Base-by-base conservation (phyloP, 176 grass and related monocot genomes). In the Dendrocalamus sinicus region DNA sequence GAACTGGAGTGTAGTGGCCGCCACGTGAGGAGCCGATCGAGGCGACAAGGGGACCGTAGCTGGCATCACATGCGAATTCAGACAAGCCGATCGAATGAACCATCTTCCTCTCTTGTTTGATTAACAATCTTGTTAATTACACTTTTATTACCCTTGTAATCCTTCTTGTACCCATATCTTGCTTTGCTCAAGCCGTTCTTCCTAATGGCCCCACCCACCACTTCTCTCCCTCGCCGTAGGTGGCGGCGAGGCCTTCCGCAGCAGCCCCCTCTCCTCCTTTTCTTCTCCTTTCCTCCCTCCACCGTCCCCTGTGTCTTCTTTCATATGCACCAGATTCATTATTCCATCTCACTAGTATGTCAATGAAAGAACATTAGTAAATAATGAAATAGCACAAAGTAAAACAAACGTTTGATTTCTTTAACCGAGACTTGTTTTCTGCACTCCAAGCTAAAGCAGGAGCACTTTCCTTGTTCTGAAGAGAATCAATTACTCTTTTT, bases 381-480 rank as follows among this genome's bases (percentile, higher is more conserved):
- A n/a, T n/a, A n/a, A 45, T 35, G 11, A 63, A 57, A 52, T 15
- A n/a, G 9, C 14, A 75, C 17, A 75, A 13, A 69, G 9, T n/a
- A 20, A 74, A 59, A 67, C 13, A 67, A 86, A 95, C 32, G 3
- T 35, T 35, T 35, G 32, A 35, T 35, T 35, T 35, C 32, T 35
- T 35, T 35, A 99, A 83, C 45, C 94, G 88, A 22, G 94, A 92
- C 81, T 94, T 96, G 82, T 99, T 99, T 91, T 99, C 97, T 47
- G 94, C 90, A 92, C 92, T 96, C 92, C 97, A 99, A 62, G 89
- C 89, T 76, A 99, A 86, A 88, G 94, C 97, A 83, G 87, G 92
- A 88, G 79, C 70, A 23, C 93, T 90, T 85, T 96, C 94, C 74
- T 92, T 96, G 66, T 96, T 94, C 54, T 80, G 92, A 83, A 99